These are phyloP conservation scores for Phaeosphaeriaceae sp. DNA, from an alignment of 2,329 filamentous ascomycete genomes.

Conservation along the genomic window DNA sequence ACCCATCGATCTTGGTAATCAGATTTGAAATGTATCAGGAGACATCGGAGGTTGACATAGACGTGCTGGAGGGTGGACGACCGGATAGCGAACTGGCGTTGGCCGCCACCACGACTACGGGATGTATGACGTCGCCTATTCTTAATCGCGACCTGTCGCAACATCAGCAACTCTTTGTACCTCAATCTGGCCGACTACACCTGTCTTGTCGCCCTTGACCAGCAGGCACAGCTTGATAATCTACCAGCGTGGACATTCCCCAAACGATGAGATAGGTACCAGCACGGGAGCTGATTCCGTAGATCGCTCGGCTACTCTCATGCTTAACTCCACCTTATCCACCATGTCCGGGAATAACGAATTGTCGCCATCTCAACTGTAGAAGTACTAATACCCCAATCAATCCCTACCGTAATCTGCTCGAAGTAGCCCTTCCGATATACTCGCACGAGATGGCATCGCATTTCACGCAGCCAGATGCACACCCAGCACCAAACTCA, in stretches of 20 bases:
- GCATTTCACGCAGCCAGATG: background rate
- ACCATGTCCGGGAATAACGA: conserved; percentile 16
- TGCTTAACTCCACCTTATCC: conserved; percentile 6
- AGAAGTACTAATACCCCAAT: conserved; percentile 9
- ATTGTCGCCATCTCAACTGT: background rate
- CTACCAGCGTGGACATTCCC: background rate
- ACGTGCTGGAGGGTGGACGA: too few species aligned
- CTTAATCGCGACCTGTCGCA: background rate
- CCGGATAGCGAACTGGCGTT: background rate
- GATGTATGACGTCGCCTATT: background rate
- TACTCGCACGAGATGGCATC: background rate
- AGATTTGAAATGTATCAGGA: background rate
- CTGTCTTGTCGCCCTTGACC: background rate
- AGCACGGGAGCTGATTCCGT: background rate
- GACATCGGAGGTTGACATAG: background rate
- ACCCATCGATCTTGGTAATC: background rate
- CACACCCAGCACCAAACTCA: background rate
- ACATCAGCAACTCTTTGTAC: background rate
- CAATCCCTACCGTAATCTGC: background rate
- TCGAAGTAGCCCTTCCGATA: background rate
- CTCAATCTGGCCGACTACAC: background rate
- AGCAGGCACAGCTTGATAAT: background rate
- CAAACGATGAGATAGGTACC: background rate
- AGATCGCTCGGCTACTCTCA: background rate
- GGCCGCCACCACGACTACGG: background rate